Evolutionary conservation across 2,329 filamentous ascomycete species (phyloP).

Genomic region (Raffaelea albimanens): DNA sequence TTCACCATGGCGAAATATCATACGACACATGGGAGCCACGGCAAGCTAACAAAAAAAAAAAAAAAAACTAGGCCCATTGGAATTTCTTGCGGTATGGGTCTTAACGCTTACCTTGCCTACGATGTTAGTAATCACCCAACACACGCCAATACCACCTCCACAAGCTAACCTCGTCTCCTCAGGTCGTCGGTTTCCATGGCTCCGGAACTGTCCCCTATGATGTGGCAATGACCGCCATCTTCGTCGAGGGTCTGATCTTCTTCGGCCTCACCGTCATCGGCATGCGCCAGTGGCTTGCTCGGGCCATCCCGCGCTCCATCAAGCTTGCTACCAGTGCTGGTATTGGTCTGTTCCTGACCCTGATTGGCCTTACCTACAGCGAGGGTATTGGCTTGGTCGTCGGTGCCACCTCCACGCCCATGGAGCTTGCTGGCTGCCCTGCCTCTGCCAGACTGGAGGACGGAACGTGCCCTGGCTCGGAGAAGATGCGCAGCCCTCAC

Average conservation of each 20-base stretch:
- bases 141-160: neutral
- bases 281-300: conserved; percentile 63
- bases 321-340: conserved; percentile 57
- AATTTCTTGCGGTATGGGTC: conserved; percentile 48
- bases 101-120: conserved; percentile 59
- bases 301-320: conserved; percentile 51
- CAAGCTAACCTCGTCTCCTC: conserved; percentile 44
- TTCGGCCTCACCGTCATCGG: conserved; percentile 55
- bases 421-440: conserved; percentile 68
- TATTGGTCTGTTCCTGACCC: conserved; percentile 53
- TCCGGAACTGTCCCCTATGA: conserved; percentile 47
- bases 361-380: conserved; percentile 62
- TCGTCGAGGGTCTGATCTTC: conserved; percentile 56
- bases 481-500: conserved; percentile 63
- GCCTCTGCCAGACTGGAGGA: conserved; percentile 32
- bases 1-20: conserved; percentile 14
- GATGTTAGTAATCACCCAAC: neutral
- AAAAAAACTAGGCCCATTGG: conserved; percentile 6
- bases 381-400: conserved; percentile 69
- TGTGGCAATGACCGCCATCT: conserved; percentile 52
- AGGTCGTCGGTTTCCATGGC: conserved; percentile 50
- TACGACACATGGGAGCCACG: neutral
- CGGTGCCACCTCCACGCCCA: conserved; percentile 57
- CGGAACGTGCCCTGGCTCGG: conserved; percentile 3
- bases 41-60: no score